Evolutionary conservation across 1,139 yeast genomes (phyloP), one percentile per base, ranked within the genome.

Genomic region (Yamadazyma taylorii): DNA sequence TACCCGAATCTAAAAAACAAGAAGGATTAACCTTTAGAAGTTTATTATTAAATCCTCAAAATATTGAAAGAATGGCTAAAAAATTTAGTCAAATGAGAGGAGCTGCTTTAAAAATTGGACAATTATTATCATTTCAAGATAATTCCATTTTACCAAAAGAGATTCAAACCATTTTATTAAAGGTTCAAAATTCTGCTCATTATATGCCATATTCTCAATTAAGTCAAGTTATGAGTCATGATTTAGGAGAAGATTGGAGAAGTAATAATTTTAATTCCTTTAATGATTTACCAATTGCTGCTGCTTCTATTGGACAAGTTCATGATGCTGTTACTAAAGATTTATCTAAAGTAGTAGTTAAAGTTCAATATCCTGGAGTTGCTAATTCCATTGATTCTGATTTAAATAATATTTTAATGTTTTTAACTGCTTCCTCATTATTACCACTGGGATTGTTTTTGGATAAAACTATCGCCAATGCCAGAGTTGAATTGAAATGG

Each of bases 341-440:
- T 24, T 75, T 78, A 45, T 64, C 77, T n/a, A 78, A 79, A 23
- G 96, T 90, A 21, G 98, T 95, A n/a, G 95, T 92, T 11, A 92
- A 92, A 56, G 89, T 92, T 3, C 99, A 92, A 59, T 92, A 92
- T 53, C 99, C 99, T 0, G 98, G 98, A n/a, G 97, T 92, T 10
- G 94, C 85, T 16, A 81, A 85, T 46, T 83, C 95, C 10, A 94
- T 92, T 51, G 97, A 92, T 58, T 85, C 96, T 2, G 99, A 92
- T 61, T 74, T 92, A 58, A 92, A 86, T 60, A 90, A 89, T 51
- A 66, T 92, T 42, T 63, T 88, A 44, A 69, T 90, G 73, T 69
- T 92, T 24, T 68, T 92, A 52, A 84, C 95, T 5, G 97, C 97
- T 2, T 84, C 96, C 6, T 71, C 90, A 19, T 66, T 92, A 42